Evolutionary conservation across 2,329 filamentous ascomycete species (phyloP), one percentile per base, ranked within the genome.

Genomic region (Cladosporium sp.): DNA sequence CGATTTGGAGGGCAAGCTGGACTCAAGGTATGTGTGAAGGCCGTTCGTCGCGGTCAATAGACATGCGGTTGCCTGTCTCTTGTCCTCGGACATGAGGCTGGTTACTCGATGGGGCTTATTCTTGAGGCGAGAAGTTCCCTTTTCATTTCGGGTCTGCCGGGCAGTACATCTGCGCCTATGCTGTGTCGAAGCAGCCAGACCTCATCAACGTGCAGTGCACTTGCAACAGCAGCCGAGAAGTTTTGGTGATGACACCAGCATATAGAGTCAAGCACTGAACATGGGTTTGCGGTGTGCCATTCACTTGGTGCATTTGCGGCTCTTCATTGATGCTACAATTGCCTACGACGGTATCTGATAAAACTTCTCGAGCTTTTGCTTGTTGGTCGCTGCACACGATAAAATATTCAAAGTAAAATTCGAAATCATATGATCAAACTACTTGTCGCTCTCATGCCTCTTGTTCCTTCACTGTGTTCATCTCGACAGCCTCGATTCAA

Each of bases 41-140:
- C 73, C 77, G 81, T 86, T 96, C 86, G 92, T 96, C 92, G 84
- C 84, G 86, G 88, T 79, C 70, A 79, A 95, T 83, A 96, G 92
- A 86, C 84, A 97, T 96, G 92, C 91, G 92, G 96, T 96, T 96
- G 89, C 88, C 62, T 58, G 62, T 56, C 54, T 50, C 50, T 45
- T 30, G 51, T 40, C 47, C 42, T 43, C 43, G 42, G 39, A 47
- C 41, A 51, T 58, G 58, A 58, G 43, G 51, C 70, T 73, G 79
- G 88, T 96, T 95, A 97, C 92, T 96, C 91, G 90, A 97, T 95
- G 92, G 92, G 92, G 92, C 92, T 96, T 90, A 97, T 96, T 96
- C 89, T 96, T 87, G 92, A 90, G 81, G 87, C 91, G 90, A 96
- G 89, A 87, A 86, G 87, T 80, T 76, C 76, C 64, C 66, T 54